Percentiles rank a stretch among this genome's conserved stretches.
Conservation (phyloP, 192 early-diverging fungal species). For the Hyaloraphidium curvatum region DNA sequence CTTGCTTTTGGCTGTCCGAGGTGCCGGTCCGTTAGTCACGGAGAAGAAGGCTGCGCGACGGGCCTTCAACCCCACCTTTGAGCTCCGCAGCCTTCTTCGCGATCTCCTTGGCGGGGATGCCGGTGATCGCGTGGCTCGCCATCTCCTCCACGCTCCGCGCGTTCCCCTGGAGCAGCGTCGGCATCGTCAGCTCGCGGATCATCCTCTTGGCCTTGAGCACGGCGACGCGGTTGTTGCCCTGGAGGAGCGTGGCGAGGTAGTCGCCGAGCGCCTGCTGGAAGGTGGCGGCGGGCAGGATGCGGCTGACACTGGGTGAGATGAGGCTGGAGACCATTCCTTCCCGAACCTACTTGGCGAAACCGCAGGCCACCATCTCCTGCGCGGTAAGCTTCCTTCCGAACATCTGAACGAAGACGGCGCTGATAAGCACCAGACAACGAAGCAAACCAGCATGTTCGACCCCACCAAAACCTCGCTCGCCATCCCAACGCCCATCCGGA, state of each 20-base stretch:
- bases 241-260: background rate
- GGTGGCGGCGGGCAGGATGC: background rate
- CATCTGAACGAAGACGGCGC: background rate
- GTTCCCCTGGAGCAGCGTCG: background rate
- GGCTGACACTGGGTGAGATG: background rate
- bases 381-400: background rate
- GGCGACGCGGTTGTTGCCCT: background rate
- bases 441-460: background rate
- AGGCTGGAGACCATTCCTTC: background rate
- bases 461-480: constrained; percentile 1
- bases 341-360: constrained; percentile 1
- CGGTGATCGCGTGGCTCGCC: background rate
- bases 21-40: background rate
- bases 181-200: background rate
- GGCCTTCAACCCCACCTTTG: background rate
- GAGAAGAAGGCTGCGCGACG: background rate
- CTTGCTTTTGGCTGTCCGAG: background rate
- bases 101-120: background rate
- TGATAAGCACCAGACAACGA: background rate
- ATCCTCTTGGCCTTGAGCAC: background rate
- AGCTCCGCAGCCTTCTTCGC: background rate
- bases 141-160: background rate
- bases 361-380: background rate
- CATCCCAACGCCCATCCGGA: background rate
- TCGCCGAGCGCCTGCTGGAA: background rate